Conservation (phyloP, 1,284 basidiomycete genomes). For the Trametes sp. region DNA sequence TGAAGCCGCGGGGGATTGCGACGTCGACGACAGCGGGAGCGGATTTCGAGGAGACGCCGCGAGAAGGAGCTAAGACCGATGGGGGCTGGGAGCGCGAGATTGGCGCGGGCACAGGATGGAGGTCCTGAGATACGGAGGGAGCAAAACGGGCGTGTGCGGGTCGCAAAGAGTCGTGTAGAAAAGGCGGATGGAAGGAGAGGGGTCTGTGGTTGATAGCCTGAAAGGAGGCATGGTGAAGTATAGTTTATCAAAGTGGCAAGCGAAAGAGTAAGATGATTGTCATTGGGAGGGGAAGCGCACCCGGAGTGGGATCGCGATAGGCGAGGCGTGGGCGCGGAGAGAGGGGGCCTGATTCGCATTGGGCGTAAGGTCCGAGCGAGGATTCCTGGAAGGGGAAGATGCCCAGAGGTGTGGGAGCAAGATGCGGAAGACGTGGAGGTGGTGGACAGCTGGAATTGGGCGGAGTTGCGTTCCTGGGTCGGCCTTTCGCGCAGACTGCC, state of each 20-base stretch:
- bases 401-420: slow-evolving; percentile 20
- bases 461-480: slow-evolving; percentile 28
- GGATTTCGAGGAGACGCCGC: neutral
- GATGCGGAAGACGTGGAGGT: slow-evolving; percentile 1
- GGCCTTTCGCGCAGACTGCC: slow-evolving; percentile 16
- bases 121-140: neutral
- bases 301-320: slow-evolving; percentile 10
- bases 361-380: slow-evolving; percentile 16
- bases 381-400: slow-evolving; percentile 20
- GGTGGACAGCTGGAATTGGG: slow-evolving; percentile 11
- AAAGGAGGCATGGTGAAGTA: slow-evolving; percentile 13
- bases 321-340: slow-evolving; percentile 4
- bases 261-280: neutral
- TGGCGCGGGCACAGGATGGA: slow-evolving; percentile 10
- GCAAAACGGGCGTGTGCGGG: neutral
- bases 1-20: slow-evolving; percentile 8
- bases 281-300: neutral
- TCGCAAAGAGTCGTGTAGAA: neutral
- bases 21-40: neutral
- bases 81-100: neutral
- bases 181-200: slow-evolving; percentile 3
- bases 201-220: neutral
- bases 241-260: neutral
- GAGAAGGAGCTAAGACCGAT: slow-evolving; percentile 11
- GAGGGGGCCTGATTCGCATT: neutral